A percentile compares a stretch with the other conserved stretches of the same genome.
Conservation (phyloP, 2,329 filamentous ascomycete species). For the Orbilia blumenaviensis region DNA sequence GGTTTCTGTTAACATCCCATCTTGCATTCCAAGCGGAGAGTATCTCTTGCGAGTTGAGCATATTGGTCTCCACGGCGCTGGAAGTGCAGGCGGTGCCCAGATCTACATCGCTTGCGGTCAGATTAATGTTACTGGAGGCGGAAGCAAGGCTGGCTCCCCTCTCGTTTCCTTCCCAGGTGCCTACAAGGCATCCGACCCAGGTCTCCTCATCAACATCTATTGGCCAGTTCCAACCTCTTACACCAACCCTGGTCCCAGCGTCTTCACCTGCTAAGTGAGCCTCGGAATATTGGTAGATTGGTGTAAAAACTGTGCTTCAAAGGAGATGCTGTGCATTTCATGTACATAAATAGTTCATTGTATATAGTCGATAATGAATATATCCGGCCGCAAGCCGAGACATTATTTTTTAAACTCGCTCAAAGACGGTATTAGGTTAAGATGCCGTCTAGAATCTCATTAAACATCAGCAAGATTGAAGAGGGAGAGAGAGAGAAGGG, state of each 20-base stretch:
- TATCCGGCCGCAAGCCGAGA: too few species aligned
- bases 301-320: too few species aligned
- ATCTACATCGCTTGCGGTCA: conserved; percentile 65
- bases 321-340: too few species aligned
- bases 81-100: conserved; percentile 60
- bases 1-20: conserved; percentile 61
- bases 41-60: conserved; percentile 65
- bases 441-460: too few species aligned
- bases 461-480: too few species aligned
- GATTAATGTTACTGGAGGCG: conserved; percentile 62
- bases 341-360: too few species aligned
- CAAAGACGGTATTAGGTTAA: too few species aligned
- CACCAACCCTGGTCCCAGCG: conserved; percentile 61
- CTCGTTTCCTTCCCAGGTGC: conserved; percentile 63
- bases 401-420: too few species aligned
- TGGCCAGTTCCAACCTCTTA: conserved; percentile 59
- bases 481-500: too few species aligned
- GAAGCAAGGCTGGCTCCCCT: conserved; percentile 61
- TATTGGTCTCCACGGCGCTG: conserved; percentile 64
- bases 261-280: conserved; percentile 56
- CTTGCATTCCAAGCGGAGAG: conserved; percentile 61
- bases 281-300: too few species aligned
- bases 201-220: conserved; percentile 57
- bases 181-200: conserved; percentile 56
- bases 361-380: too few species aligned